Base-by-base conservation (phyloP, 1,284 basidiomycete species). In the Hemileia vastatrix region DNA sequence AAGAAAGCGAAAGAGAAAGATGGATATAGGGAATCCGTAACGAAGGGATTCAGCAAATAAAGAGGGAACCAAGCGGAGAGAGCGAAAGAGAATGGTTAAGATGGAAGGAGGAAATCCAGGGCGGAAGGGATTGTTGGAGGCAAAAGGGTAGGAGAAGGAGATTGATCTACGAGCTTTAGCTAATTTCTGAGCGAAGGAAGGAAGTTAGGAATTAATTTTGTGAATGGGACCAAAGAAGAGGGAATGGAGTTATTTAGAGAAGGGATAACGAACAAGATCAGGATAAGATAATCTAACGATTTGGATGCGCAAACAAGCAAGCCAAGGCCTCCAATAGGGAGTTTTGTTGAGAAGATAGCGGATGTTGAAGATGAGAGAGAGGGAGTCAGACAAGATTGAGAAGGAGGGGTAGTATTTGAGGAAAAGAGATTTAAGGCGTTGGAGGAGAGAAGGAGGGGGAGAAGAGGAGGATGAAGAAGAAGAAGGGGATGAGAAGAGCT, bases 1-100 rank as follows among this genome's bases (percentile, higher is more conserved):
- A 32, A 96, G 80, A 77, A 98, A 94, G 77, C 95, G 96, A 80
- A 99, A 83, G 75, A 91, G 87, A 76, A 99, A 95, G 65, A 99
- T 93, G 36, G 90, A 86, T 2, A 88, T 88, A 1, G 95, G 91
- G 8, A 95, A 82, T 13, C 93, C 81, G 50, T 94, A 80, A 67
- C 86, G 85, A 51, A 93, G 79, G 1, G 65, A 67, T 58, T 77
- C 77, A 50, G 76, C 71, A 13, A 70, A 40, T 24, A 64, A 23
- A 9, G 65, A 68, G 1, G 69, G 69, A 6, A 60, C 43, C 54
- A 69, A 64, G 8, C 60, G 40, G 40, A 67, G 57, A 33, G 65
- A 64, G 45, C 69, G 68, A 60, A 62, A 57, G 8, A 58, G 31
- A 63, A 70, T 65, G 0, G 60, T 50, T 18, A 64, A 49, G n/a